Percentiles rank a stretch among this genome's conserved stretches.
Conservation (phyloP, 345 rosid species). For the Anastatica hierochuntica region DNA sequence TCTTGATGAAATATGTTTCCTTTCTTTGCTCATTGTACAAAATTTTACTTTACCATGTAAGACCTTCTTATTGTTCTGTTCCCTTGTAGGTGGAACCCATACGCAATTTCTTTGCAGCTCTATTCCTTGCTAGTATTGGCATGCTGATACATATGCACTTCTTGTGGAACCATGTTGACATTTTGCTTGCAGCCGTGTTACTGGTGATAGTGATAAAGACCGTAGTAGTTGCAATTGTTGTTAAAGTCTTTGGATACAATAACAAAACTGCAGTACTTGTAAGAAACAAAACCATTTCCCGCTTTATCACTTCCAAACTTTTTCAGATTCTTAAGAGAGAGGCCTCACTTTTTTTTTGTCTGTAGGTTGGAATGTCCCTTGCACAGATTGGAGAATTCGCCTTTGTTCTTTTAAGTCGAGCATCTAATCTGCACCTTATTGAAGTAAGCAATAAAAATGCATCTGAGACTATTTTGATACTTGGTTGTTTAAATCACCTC, state of each 20-base stretch:
- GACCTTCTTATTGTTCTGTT: neutral
- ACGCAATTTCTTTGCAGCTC: conserved; percentile 86
- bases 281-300: neutral
- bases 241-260: conserved; percentile 81
- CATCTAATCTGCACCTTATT: conserved; percentile 82
- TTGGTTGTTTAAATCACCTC: too few relatives aligned
- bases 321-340: neutral
- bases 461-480: too few relatives aligned
- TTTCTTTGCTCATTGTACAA: neutral
- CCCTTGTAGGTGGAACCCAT: conserved; percentile 66
- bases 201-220: conserved; percentile 69
- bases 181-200: conserved; percentile 74
- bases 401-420: conserved; percentile 83
- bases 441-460: conserved; percentile 42
- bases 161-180: conserved; percentile 85
- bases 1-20: neutral
- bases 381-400: conserved; percentile 93
- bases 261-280: conserved; percentile 76
- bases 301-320: conserved; percentile 2
- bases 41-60: neutral
- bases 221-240: conserved; percentile 47
- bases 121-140: conserved; percentile 88
- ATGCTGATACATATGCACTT: conserved; percentile 78
- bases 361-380: conserved; percentile 42
- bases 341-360: too few relatives aligned